Evolutionary conservation across 2,329 filamentous ascomycete species (phyloP), one percentile per base, ranked within the genome.

Genomic region (Ophiostoma novo-ulmi): DNA sequence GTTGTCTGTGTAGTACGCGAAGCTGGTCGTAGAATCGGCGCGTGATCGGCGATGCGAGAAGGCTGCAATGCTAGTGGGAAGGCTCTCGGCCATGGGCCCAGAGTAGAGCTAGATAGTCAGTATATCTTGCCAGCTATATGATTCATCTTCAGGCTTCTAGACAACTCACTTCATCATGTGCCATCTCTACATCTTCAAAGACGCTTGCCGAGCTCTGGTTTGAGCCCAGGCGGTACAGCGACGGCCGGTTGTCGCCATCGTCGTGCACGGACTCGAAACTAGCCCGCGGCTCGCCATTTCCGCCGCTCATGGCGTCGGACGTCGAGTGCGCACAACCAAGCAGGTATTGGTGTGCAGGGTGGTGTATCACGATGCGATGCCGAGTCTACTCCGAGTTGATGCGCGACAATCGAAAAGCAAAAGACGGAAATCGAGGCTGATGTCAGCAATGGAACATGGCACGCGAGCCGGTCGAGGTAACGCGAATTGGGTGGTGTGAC

Each of bases 131-230:
- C 26, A 26, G 26, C 14, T 1, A 2, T 63, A 6, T 10, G 26
- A 63, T 13, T 5, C 14, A 44, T 17, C 5, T 20, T 44, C 1
- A 10, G 14, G 14, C 41, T 44, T 44, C 13, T 39, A 5, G n/a
- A 48, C 31, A 5, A 11, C 58, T 17, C 58, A 64, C 61, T 35
- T 98, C 94, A 78, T 97, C 92, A 69, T 96, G 93, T 26, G 95
- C 94, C 95, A 99, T 98, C 79, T 97, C 94, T n/a, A 98, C 94
- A 80, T 97, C 93, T 75, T 93, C 93, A 75, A 97, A 90, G 75
- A 97, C 89, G 80, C 92, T 97, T 48, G 89, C 84, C 80, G 85
- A 88, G 81, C 91, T 93, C 76, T 88, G 84, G 76, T 92, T 92
- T 69, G 89, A 91, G 74, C 84, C 84, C 70, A 90, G 83, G 70